Evolutionary conservation across 768 basidiomycete species (phyloP).

Genomic region (Suillus alpinus): DNA sequence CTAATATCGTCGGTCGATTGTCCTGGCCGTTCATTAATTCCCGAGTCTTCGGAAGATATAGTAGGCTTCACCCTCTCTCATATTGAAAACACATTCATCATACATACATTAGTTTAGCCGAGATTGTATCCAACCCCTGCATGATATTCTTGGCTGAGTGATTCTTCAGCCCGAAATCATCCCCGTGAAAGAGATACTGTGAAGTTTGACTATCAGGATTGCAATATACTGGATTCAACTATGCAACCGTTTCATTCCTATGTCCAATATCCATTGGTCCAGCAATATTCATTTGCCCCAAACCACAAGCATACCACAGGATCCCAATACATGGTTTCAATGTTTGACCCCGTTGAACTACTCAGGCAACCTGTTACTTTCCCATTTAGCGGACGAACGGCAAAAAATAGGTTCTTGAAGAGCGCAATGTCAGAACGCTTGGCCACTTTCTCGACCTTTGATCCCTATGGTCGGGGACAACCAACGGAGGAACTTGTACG

Average conservation of each 20-base stretch:
- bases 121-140: not conserved
- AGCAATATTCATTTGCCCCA: not conserved
- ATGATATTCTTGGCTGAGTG: not conserved
- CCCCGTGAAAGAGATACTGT: not conserved
- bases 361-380: conserved; percentile 26
- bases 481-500: conserved; percentile 33
- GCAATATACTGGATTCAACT: not conserved
- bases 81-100: not conserved
- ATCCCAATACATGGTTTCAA: conserved; percentile 9
- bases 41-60: not conserved
- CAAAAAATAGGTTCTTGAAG: conserved; percentile 32
- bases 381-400: conserved; percentile 27
- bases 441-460: conserved; percentile 30
- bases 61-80: not conserved
- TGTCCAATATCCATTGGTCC: not conserved
- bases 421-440: conserved; percentile 36
- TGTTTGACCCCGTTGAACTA: conserved; percentile 14
- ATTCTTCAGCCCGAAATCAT: not conserved
- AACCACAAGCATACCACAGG: not conserved
- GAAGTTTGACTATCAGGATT: not conserved
- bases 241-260: not conserved
- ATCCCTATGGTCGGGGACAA: conserved; percentile 27
- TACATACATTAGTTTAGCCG: not conserved
- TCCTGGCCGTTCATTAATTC: not conserved
- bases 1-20: not conserved